A percentile compares a stretch with the other conserved stretches of the same genome.
These are phyloP conservation scores for Pelagomonas calceolata DNA, from an alignment of 108 stramenopile species.

Conservation along the genomic window DNA sequence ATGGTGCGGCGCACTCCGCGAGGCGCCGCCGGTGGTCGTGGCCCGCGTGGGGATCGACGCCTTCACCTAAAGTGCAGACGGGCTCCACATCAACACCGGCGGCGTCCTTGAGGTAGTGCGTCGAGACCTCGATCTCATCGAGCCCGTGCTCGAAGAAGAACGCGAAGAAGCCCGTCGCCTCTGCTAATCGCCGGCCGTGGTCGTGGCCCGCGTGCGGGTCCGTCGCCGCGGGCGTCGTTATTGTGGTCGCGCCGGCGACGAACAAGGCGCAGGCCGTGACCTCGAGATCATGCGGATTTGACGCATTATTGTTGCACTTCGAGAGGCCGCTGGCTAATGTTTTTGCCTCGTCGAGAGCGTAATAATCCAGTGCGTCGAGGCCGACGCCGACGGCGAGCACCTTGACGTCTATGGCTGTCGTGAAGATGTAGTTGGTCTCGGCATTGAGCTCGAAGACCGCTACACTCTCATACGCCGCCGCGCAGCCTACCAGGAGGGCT, in stretches of 20 bases:
- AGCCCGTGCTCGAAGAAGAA: not conserved
- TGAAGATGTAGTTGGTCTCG: not conserved
- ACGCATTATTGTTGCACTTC: not conserved
- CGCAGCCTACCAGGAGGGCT: too few relatives aligned
- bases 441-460: not conserved
- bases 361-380: not conserved
- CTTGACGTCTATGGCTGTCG: not conserved
- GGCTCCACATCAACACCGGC: too few relatives aligned
- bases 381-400: not conserved
- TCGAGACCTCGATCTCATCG: constrained; percentile 11
- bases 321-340: not conserved
- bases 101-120: too few relatives aligned
- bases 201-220: not conserved
- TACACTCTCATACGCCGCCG: not conserved
- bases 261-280: constrained; percentile 4
- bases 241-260: not conserved
- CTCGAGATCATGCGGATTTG: too few relatives aligned
- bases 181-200: too few relatives aligned
- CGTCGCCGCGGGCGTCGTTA: not conserved
- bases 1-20: too few relatives aligned
- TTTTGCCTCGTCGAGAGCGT: not conserved
- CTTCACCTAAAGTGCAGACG: too few relatives aligned
- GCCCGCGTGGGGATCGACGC: constrained; percentile 12
- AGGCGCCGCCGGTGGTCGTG: too few relatives aligned
- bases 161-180: too few relatives aligned